Conservation (phyloP, 805 yeast species). For the Yarrowia sp. region DNA sequence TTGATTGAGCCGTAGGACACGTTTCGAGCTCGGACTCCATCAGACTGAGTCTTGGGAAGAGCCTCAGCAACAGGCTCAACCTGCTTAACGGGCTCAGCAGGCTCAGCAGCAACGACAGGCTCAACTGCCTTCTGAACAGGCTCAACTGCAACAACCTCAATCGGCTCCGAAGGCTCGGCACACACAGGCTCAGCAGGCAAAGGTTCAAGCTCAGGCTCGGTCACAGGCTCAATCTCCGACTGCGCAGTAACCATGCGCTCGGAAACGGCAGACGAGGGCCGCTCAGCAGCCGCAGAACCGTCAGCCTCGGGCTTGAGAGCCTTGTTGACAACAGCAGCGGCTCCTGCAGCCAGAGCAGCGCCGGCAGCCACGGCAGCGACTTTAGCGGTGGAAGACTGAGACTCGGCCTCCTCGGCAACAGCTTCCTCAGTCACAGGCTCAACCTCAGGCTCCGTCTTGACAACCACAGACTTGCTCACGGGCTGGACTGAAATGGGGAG, state of each 20-base stretch:
- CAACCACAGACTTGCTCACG: neutral
- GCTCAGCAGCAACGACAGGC: no score
- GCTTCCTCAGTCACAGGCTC: neutral
- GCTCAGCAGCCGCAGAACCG: neutral
- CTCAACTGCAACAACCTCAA: no score
- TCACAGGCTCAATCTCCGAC: neutral
- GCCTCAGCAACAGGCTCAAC: no score
- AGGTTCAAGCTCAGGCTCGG: no score
- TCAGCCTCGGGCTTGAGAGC: no score
- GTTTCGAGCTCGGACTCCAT: neutral
- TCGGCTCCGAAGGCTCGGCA: no score
- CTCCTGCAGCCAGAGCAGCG: neutral
- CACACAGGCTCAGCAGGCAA: no score
- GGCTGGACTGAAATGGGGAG: neutral
- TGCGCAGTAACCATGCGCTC: conserved; percentile 20
- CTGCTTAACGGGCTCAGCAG: no score
- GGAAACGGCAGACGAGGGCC: neutral
- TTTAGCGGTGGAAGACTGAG: neutral
- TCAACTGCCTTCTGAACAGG: no score
- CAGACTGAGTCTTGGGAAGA: no score
- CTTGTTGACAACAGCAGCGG: neutral
- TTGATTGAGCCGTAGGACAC: conserved; percentile 10
- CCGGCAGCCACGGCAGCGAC: neutral
- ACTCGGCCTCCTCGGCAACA: neutral
- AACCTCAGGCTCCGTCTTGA: neutral